A percentile compares a stretch with the other conserved stretches of the same genome.
These are phyloP conservation scores for Hypocreales sp. DNA, from an alignment of 2,329 filamentous ascomycete genomes.

Conservation along the genomic window DNA sequence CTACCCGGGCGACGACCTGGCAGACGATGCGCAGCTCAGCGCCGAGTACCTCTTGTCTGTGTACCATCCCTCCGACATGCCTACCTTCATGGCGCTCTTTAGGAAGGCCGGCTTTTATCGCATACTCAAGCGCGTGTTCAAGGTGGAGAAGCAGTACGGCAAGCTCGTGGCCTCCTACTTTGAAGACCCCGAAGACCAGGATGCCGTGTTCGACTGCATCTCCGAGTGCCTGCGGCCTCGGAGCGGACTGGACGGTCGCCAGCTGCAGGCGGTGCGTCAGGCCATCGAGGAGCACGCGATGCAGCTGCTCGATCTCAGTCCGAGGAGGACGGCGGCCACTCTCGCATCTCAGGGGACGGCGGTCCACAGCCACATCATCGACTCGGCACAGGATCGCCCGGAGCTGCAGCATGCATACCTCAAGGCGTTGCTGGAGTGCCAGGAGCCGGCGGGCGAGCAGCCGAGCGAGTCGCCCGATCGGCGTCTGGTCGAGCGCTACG, in stretches of 20 bases:
- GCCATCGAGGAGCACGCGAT: conserved; percentile 50
- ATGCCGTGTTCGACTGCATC: conserved; percentile 66
- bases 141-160: conserved; percentile 61
- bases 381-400: conserved; percentile 42
- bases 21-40: conserved; percentile 92
- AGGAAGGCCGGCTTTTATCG: conserved; percentile 72
- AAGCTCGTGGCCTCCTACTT: conserved; percentile 70
- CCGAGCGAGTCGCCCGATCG: conserved; percentile 27
- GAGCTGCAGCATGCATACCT: conserved; percentile 65
- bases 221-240: conserved; percentile 54
- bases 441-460: conserved; percentile 17
- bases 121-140: conserved; percentile 81
- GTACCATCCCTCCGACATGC: conserved; percentile 76
- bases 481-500: conserved; percentile 65
- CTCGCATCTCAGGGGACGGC: conserved; percentile 46
- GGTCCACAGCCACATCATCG: conserved; percentile 50
- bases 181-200: conserved; percentile 64
- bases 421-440: conserved; percentile 55
- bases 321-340: conserved; percentile 46
- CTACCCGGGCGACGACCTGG: conserved; percentile 65
- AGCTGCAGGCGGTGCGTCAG: conserved; percentile 53
- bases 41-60: conserved; percentile 88
- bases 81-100: conserved; percentile 61
- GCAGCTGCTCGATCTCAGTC: conserved; percentile 52
- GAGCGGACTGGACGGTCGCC: conserved; percentile 49